Conservation (phyloP, 495 filamentous ascomycete genomes). For the Hypoxylon perforatum region DNA sequence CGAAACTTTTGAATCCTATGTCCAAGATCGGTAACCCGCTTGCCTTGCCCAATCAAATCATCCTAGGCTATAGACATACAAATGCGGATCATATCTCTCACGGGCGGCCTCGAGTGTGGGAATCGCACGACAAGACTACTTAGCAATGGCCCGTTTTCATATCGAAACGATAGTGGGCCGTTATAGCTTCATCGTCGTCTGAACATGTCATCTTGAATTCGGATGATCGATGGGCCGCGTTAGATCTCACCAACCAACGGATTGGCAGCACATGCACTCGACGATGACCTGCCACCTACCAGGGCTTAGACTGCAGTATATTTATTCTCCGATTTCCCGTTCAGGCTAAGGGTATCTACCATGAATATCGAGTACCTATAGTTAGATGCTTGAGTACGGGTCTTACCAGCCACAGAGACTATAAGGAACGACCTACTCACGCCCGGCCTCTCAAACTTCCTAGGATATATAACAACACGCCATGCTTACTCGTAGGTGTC, state of each 20-base stretch:
- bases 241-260: conserved; percentile 9
- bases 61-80: not conserved
- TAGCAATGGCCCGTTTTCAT: not conserved
- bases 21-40: conserved; percentile 7
- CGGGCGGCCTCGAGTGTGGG: not conserved
- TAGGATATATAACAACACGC: no score
- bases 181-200: not conserved
- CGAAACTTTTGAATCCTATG: conserved; percentile 16
- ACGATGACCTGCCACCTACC: conserved; percentile 13
- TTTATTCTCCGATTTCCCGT: not conserved
- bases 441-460: no score
- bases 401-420: no score
- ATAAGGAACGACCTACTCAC: no score
- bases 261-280: conserved; percentile 13
- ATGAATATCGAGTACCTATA: no score
- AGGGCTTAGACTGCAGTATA: not conserved
- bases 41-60: conserved; percentile 5
- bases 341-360: no score
- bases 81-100: not conserved
- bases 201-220: conserved; percentile 8
- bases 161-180: not conserved
- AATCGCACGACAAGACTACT: not conserved
- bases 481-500: no score
- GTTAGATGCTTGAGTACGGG: no score
- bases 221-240: not conserved